Conservation (phyloP, 108 stramenopile species). For the Discostella pseudostelligera region DNA sequence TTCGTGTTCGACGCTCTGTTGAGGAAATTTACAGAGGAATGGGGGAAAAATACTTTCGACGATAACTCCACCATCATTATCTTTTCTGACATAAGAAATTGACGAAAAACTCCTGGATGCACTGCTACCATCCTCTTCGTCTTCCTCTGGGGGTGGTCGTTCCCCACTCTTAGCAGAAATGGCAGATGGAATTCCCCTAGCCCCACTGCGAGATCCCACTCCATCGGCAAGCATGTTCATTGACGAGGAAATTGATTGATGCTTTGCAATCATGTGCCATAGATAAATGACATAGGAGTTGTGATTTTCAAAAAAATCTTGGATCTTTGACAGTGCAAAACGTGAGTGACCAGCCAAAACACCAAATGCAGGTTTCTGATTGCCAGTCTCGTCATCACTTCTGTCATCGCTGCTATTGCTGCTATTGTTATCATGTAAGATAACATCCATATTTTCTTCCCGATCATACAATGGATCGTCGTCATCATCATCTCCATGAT, state of each 20-base stretch:
- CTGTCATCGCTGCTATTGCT: neutral
- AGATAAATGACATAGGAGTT: too few relatives aligned
- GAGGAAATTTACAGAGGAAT: too few relatives aligned
- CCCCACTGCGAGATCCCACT: too few relatives aligned
- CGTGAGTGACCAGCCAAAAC: constrained; percentile 2
- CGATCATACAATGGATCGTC: neutral
- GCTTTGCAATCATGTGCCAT: neutral
- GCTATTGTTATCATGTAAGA: neutral
- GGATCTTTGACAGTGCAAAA: neutral
- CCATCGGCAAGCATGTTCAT: neutral
- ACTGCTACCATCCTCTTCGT: neutral
- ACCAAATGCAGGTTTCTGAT: constrained; percentile 1
- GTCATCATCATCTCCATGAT: constrained; percentile 4
- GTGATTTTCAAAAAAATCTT: too few relatives aligned
- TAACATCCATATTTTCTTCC: neutral
- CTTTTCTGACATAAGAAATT: neutral
- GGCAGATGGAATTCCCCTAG: too few relatives aligned
- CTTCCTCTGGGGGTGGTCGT: too few relatives aligned
- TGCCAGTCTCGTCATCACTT: neutral
- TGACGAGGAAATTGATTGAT: constrained; percentile 1
- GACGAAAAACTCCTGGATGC: constrained; percentile 1
- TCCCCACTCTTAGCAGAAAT: too few relatives aligned
- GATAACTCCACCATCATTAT: neutral
- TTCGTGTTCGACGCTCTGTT: too few relatives aligned
- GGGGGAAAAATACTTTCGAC: too few relatives aligned